Evolutionary conservation across 2,329 filamentous ascomycete species (phyloP).

Genomic region (Trichoderma hamatum): DNA sequence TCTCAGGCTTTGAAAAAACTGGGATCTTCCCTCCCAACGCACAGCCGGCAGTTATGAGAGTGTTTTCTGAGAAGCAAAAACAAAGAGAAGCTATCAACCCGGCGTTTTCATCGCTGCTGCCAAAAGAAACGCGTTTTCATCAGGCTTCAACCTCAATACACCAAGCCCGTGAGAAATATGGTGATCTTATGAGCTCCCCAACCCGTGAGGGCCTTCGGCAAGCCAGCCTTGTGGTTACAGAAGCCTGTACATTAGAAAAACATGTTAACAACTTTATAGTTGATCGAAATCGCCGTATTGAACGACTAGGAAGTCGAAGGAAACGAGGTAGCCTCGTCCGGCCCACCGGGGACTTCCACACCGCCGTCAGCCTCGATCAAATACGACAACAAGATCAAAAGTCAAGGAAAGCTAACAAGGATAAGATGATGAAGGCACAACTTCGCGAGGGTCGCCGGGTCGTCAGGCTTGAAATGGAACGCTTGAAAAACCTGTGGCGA

Average conservation of each 20-base stretch:
- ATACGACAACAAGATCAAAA: not conserved
- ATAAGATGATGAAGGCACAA: not conserved
- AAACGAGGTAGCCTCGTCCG: not conserved
- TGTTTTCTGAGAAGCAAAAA: not conserved
- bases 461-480: not conserved
- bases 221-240: no score
- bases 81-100: not conserved
- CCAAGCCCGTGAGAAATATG: not conserved
- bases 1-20: not conserved
- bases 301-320: not conserved
- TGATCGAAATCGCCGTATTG: not conserved
- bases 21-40: not conserved
- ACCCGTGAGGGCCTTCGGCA: no score
- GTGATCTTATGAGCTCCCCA: not conserved
- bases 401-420: not conserved
- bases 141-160: not conserved
- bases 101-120: not conserved
- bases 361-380: not conserved
- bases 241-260: no score
- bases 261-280: no score
- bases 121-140: not conserved
- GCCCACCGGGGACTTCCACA: not conserved
- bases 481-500: not conserved
- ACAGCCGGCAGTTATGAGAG: not conserved
- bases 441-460: not conserved